A percentile compares a stretch with the other conserved stretches of the same genome.
phyloP scores from a whole-genome alignment of 495 filamentous ascomycete genomes.

The Aspergillus asperescens region DNA sequence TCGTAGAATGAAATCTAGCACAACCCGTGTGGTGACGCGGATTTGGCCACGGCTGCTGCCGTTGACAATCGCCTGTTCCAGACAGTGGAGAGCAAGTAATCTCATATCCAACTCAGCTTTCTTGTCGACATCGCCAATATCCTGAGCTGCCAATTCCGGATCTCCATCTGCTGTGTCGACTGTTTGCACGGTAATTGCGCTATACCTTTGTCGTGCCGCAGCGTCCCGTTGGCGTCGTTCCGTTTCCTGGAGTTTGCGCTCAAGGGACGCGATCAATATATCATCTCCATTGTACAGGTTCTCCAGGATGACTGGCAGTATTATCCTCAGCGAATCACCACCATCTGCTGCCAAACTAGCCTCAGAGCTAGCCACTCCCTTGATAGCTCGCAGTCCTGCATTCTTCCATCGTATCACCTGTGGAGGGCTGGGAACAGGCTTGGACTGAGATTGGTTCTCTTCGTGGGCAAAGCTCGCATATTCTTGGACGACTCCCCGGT shows the following conservation, averaged over 20 bases:
- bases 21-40: constrained; percentile 60
- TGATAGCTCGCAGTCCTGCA: constrained; percentile 73
- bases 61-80: constrained; percentile 72
- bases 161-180: constrained; percentile 62
- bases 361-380: constrained; percentile 70
- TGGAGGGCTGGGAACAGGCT: constrained; percentile 53
- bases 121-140: constrained; percentile 76
- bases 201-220: constrained; percentile 58
- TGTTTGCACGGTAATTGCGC: constrained; percentile 71
- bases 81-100: constrained; percentile 70
- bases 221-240: constrained; percentile 62
- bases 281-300: constrained; percentile 77
- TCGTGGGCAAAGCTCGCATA: constrained; percentile 72
- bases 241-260: constrained; percentile 53
- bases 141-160: constrained; percentile 63
- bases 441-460: constrained; percentile 27
- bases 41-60: constrained; percentile 71
- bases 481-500: constrained; percentile 66
- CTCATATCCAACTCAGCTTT: constrained; percentile 83
- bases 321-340: constrained; percentile 64
- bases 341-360: constrained; percentile 62
- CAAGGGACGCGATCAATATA: constrained; percentile 57
- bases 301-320: constrained; percentile 76
- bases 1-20: constrained; percentile 65
- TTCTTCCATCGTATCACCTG: constrained; percentile 80